These are phyloP conservation scores for Penicillium fimorum DNA, from an alignment of 495 filamentous ascomycete genomes.

Conservation along the genomic window DNA sequence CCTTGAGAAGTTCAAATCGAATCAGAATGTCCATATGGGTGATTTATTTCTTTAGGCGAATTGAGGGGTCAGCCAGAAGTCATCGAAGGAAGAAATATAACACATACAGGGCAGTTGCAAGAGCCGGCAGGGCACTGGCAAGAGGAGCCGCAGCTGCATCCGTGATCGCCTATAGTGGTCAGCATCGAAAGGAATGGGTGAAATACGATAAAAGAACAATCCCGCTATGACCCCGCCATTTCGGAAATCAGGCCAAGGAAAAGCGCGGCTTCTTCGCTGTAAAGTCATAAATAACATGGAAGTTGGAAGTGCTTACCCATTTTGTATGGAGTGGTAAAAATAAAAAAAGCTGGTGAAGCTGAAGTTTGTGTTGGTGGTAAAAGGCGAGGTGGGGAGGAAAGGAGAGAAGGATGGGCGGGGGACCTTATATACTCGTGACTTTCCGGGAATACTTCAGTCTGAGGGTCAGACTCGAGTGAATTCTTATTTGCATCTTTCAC, in stretches of 20 bases:
- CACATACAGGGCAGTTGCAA: conserved; percentile 47
- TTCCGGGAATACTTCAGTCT: conserved; percentile 10
- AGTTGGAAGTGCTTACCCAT: conserved; percentile 22
- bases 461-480: neutral
- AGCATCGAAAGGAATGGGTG: conserved; percentile 16
- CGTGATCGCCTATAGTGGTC: conserved; percentile 39
- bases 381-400: conserved; percentile 8
- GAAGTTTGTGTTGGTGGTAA: conserved; percentile 2
- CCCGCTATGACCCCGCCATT: conserved; percentile 33
- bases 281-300: neutral
- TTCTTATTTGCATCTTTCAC: neutral
- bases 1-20: neutral
- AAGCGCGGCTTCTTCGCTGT: neutral
- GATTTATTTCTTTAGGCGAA: conserved; percentile 32
- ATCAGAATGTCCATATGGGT: conserved; percentile 6
- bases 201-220: conserved; percentile 14
- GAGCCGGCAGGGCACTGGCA: conserved; percentile 48
- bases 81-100: neutral
- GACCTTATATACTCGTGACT: conserved; percentile 31
- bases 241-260: neutral
- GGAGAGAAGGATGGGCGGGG: neutral
- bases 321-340: conserved; percentile 14
- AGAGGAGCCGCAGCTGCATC: conserved; percentile 46
- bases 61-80: conserved; percentile 15
- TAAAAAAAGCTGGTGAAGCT: conserved; percentile 1